phyloP scores from a whole-genome alignment of 2,329 filamentous ascomycete species.

The Claviceps capensis region DNA sequence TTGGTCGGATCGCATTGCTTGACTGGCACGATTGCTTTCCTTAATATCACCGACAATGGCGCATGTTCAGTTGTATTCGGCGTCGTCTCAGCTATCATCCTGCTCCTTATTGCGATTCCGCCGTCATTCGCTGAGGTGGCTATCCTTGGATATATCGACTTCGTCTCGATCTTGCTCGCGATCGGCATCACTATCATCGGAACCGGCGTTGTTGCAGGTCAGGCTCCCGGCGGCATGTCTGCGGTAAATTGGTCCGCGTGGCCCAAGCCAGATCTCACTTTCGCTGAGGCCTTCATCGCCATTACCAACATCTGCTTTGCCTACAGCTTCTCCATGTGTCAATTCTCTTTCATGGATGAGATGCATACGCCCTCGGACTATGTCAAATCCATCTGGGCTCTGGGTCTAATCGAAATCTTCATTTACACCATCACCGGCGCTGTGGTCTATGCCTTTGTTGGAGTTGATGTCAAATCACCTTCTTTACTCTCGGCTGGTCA shows the following conservation, averaged over 20 bases:
- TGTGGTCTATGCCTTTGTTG: constrained; percentile 57
- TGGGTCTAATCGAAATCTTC: constrained; percentile 46
- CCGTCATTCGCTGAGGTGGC: constrained; percentile 35
- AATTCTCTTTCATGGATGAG: constrained; percentile 40
- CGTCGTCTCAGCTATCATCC: constrained; percentile 30
- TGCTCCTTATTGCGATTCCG: constrained; percentile 31
- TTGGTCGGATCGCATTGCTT: constrained; percentile 59
- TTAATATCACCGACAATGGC: constrained; percentile 45
- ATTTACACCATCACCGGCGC: constrained; percentile 56
- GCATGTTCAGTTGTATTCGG: constrained; percentile 32
- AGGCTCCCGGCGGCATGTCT: constrained; percentile 18
- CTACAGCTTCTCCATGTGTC: constrained; percentile 43
- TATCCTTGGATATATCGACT: constrained; percentile 39
- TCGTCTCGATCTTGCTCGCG: constrained; percentile 47
- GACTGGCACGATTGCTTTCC: constrained; percentile 56
- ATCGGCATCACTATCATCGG: constrained; percentile 55
- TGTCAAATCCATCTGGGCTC: constrained; percentile 42
- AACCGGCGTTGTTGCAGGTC: constrained; percentile 34
- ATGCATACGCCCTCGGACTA: constrained; percentile 36
- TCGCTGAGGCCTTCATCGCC: constrained; percentile 44
- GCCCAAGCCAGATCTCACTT: constrained; percentile 29
- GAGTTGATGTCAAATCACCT: constrained; percentile 47
- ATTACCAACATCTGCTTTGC: constrained; percentile 59
- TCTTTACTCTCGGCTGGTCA: constrained; percentile 52
- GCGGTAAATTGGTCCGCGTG: constrained; percentile 29